A percentile compares a stretch with the other conserved stretches of the same genome.
phyloP scores from a whole-genome alignment of 257 asterid species.

The Fraxinus americana region DNA sequence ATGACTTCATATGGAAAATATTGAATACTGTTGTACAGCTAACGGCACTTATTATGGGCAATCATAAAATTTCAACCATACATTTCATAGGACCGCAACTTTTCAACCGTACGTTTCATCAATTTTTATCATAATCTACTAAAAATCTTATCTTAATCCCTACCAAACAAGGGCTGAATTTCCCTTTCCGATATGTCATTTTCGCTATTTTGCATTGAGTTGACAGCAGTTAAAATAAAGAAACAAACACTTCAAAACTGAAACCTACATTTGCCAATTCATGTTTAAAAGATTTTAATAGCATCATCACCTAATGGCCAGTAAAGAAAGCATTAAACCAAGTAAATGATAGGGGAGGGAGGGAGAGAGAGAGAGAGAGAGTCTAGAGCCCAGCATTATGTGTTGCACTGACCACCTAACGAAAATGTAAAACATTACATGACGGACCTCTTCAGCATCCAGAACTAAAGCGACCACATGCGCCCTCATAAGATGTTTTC shows the following conservation, averaged over 20 bases:
- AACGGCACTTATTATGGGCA: background rate
- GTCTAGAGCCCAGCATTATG: no score
- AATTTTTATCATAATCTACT: no score
- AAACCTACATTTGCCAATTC: constrained; percentile 8
- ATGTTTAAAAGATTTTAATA: background rate
- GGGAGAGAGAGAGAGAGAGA: background rate
- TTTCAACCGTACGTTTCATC: no score
- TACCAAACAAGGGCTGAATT: background rate
- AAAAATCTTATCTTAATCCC: no score
- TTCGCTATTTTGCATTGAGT: background rate
- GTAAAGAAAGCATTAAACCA: constrained; percentile 18
- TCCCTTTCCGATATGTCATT: background rate
- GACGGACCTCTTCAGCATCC: constrained; percentile 90
- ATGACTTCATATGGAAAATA: background rate
- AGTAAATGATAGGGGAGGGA: background rate
- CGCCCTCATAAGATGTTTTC: constrained; percentile 98
- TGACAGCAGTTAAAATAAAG: background rate
- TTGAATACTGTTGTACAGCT: background rate
- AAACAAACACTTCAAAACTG: background rate
- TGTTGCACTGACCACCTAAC: background rate
- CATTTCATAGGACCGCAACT: no score
- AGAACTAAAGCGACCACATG: constrained; percentile 90
- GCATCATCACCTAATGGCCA: constrained; percentile 2
- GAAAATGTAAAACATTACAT: constrained; percentile 12
- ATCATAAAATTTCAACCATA: background rate